A percentile compares a stretch with the other conserved stretches of the same genome.
Evolutionary conservation across 345 rosid species (phyloP).

Genomic region (Pistacia atlantica): DNA sequence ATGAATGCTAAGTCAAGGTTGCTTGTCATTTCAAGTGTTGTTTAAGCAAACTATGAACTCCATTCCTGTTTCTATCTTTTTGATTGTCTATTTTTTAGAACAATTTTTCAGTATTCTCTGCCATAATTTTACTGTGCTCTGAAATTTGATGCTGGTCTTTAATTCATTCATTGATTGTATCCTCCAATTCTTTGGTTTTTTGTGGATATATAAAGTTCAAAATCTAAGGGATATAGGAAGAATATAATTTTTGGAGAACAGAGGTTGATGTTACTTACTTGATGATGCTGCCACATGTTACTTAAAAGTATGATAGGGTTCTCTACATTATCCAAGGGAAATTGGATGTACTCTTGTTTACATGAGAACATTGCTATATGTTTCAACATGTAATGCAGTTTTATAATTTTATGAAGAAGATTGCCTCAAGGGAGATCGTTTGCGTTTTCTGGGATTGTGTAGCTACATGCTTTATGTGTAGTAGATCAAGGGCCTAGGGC

Average conservation of each 20-base stretch:
- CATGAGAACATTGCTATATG: neutral
- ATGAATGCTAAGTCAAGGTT: conserved; percentile 21
- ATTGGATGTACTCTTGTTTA: neutral
- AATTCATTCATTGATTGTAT: neutral
- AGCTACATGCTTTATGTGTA: neutral
- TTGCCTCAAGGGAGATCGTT: neutral
- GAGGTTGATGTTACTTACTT: neutral
- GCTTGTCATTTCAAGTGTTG: neutral
- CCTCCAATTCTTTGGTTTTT: neutral
- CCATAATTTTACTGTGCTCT: neutral
- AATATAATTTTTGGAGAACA: neutral
- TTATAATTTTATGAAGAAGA: neutral
- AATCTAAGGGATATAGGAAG: neutral
- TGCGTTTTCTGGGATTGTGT: neutral
- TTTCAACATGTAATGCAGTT: neutral
- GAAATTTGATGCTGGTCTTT: neutral
- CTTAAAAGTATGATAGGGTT: neutral
- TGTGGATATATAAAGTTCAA: too few species aligned
- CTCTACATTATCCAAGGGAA: neutral
- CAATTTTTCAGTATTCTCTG: neutral
- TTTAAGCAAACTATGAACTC: neutral
- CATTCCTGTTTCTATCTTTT: neutral
- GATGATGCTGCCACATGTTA: neutral
- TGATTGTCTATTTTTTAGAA: neutral
- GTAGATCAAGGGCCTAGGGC: neutral